Evolutionary conservation across 2,329 filamentous ascomycete species (phyloP).

Genomic region (Xylariaceae sp.): DNA sequence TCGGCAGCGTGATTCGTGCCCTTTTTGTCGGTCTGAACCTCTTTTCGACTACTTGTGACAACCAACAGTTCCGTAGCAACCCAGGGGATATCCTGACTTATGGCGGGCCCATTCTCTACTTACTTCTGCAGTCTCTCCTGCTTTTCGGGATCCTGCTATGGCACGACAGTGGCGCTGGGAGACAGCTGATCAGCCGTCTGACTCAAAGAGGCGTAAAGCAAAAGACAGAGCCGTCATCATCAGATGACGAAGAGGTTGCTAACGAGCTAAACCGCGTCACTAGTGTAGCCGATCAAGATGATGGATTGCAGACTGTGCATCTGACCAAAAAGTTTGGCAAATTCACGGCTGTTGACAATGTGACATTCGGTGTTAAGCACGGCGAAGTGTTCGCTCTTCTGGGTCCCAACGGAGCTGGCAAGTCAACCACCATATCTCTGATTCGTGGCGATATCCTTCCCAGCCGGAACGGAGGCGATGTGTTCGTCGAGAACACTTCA

Average conservation of each 20-base stretch:
- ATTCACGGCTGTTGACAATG: conserved; percentile 79
- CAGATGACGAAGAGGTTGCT: conserved; percentile 56
- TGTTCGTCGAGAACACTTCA: conserved; percentile 74
- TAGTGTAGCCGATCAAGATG: conserved; percentile 41
- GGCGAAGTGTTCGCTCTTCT: conserved; percentile 86
- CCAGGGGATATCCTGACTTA: conserved; percentile 71
- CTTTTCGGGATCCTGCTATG: conserved; percentile 72
- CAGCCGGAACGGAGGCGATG: conserved; percentile 65
- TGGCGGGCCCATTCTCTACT: conserved; percentile 80
- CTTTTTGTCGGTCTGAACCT: conserved; percentile 77
- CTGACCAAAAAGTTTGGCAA: conserved; percentile 75
- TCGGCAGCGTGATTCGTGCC: conserved; percentile 69
- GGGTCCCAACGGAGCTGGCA: conserved; percentile 88
- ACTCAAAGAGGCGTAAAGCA: conserved; percentile 25
- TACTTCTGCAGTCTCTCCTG: conserved; percentile 67
- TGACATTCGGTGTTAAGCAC: conserved; percentile 75
- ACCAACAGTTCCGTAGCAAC: conserved; percentile 58
- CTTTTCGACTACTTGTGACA: conserved; percentile 75
- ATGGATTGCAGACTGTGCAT: conserved; percentile 75
- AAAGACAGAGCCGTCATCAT: conserved; percentile 29
- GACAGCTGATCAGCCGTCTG: conserved; percentile 40
- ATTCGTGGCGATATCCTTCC: conserved; percentile 86
- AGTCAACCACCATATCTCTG: conserved; percentile 82
- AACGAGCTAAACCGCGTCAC: conserved; percentile 62
- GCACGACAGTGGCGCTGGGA: conserved; percentile 71